A percentile compares a stretch with the other conserved stretches of the same genome.
phyloP scores from a whole-genome alignment of 257 asterid genomes.

The Jacaranda mimosifolia region DNA sequence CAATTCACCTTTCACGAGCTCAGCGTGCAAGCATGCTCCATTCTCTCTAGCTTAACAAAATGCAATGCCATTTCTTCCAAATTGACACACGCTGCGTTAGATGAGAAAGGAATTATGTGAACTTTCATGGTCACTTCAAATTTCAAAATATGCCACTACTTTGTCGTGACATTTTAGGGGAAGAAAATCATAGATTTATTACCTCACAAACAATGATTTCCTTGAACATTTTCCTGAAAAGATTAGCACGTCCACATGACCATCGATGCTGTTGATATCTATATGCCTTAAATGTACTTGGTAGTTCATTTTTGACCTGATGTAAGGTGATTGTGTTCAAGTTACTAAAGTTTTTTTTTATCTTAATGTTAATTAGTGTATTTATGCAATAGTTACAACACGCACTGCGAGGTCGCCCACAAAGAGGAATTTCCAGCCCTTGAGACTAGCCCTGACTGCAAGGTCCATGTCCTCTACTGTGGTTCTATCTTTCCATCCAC shows the following conservation, averaged over 20 bases:
- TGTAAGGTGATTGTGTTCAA: constrained; percentile 34
- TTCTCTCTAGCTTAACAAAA: no score
- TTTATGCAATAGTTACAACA: constrained; percentile 20
- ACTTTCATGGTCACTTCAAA: background rate
- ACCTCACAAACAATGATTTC: constrained; percentile 55
- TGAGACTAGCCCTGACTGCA: constrained; percentile 82
- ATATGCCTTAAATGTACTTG: constrained; percentile 61
- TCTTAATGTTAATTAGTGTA: constrained; percentile 28
- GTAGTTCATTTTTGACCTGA: constrained; percentile 60
- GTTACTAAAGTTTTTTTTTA: constrained; percentile 10
- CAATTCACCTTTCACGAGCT: no score
- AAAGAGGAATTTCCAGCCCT: constrained; percentile 78
- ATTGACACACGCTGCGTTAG: constrained; percentile 70
- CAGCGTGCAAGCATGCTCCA: no score
- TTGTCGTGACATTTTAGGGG: background rate
- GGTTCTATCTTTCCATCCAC: constrained; percentile 87
- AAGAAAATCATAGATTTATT: constrained; percentile 1
- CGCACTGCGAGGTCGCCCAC: constrained; percentile 73
- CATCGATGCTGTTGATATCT: constrained; percentile 60
- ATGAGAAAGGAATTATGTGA: constrained; percentile 29
- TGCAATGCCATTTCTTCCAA: constrained; percentile 71
- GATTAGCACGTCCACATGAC: constrained; percentile 68
- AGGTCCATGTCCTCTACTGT: constrained; percentile 92
- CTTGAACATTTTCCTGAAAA: constrained; percentile 55
- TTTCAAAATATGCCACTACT: background rate